Conservation (phyloP, 129 eudicot genomes). For the Flaveria trinervia region DNA sequence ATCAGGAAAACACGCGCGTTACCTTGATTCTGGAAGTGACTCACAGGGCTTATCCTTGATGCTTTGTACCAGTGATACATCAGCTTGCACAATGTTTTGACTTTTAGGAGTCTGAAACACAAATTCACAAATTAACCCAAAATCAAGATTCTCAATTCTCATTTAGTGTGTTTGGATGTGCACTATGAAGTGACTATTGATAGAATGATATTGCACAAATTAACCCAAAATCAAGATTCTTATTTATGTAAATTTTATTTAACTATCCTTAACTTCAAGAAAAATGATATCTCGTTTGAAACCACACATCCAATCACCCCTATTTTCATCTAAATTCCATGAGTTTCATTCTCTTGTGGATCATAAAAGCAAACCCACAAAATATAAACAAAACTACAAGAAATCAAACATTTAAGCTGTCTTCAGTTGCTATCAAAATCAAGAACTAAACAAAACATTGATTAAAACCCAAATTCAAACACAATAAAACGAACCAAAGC, state of each 20-base stretch:
- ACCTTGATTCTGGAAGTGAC: slow-evolving; percentile 54
- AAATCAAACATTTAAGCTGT: slow-evolving; percentile 1
- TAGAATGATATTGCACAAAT: neutral
- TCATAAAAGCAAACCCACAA: neutral
- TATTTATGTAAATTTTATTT: too few relatives aligned
- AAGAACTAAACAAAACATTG: neutral
- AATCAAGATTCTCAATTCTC: slow-evolving; percentile 2
- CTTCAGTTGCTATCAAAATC: slow-evolving; percentile 11
- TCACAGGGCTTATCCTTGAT: slow-evolving; percentile 28
- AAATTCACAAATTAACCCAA: slow-evolving; percentile 22
- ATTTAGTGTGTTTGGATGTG: neutral
- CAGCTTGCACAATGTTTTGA: slow-evolving; percentile 42
- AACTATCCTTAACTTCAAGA: too few relatives aligned
- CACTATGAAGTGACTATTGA: neutral
- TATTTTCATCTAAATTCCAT: neutral
- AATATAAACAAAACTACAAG: neutral
- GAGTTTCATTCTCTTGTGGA: neutral
- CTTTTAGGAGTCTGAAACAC: slow-evolving; percentile 50
- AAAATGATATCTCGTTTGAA: neutral
- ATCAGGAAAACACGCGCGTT: slow-evolving; percentile 20
- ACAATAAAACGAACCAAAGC: too few relatives aligned
- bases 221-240: neutral
- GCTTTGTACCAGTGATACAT: slow-evolving; percentile 38
- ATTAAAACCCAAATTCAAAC: too few relatives aligned
- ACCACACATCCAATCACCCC: too few relatives aligned